phyloP scores from a whole-genome alignment of 257 asterid genomes.

The Jacaranda mimosifolia region DNA sequence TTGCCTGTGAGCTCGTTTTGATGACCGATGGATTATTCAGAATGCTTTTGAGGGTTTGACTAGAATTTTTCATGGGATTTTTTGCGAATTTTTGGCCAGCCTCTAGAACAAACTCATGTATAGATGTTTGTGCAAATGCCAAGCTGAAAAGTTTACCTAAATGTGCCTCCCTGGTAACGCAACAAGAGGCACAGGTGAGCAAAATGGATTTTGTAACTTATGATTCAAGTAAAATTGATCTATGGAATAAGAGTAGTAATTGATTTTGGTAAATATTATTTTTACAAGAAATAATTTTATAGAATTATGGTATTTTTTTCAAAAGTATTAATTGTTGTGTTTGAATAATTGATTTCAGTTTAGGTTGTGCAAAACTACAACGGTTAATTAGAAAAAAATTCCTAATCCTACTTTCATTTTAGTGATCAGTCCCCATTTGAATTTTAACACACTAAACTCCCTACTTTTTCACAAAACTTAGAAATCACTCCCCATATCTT shows the following conservation, averaged over 20 bases:
- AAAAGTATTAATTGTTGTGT: too few species aligned
- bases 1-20: slow-evolving; percentile 76
- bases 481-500: too few species aligned
- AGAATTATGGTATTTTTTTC: neutral
- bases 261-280: neutral
- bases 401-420: too few species aligned
- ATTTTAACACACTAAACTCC: too few species aligned
- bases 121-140: slow-evolving; percentile 37
- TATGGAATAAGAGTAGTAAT: neutral
- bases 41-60: slow-evolving; percentile 42
- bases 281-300: neutral
- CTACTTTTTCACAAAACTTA: too few species aligned
- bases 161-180: too few species aligned
- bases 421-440: too few species aligned
- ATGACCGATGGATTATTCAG: slow-evolving; percentile 54
- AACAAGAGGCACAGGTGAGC: neutral
- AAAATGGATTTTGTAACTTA: neutral
- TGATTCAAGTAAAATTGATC: neutral
- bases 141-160: slow-evolving; percentile 12
- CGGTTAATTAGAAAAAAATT: too few species aligned
- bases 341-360: too few species aligned
- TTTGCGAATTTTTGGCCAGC: neutral
- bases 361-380: too few species aligned
- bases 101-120: neutral
- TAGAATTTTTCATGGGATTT: slow-evolving; percentile 47